Conservation (phyloP, 345 rosid genomes). For the Pistacia atlantica region DNA sequence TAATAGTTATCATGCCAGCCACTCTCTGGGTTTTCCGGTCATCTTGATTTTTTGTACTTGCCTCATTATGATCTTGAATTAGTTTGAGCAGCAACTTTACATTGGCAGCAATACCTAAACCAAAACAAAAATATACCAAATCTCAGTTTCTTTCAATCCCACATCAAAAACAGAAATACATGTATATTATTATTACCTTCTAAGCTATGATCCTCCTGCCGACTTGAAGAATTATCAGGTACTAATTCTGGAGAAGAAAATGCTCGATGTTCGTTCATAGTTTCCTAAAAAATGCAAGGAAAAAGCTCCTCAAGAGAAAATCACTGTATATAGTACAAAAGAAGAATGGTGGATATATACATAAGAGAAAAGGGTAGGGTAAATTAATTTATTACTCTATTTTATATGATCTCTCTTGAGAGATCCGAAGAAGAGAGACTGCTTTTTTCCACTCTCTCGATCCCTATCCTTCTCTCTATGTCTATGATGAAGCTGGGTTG, state of each 20-base stretch:
- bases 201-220: conserved; percentile 41
- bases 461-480: conserved; percentile 6
- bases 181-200: conserved; percentile 39
- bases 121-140: not conserved
- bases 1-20: conserved; percentile 70
- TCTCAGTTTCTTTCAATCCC: not conserved
- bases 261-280: conserved; percentile 34
- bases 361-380: not conserved
- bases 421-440: conserved; percentile 30
- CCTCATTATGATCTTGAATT: conserved; percentile 72
- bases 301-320: not conserved
- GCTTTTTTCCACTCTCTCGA: conserved; percentile 27
- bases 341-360: too few relatives aligned
- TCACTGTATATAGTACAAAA: not conserved
- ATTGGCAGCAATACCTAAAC: conserved; percentile 55
- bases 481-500: not conserved
- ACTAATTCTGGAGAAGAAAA: conserved; percentile 56
- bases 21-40: conserved; percentile 57
- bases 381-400: not conserved
- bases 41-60: conserved; percentile 45
- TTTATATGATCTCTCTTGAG: not conserved
- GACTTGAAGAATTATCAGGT: conserved; percentile 1
- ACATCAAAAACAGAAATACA: not conserved
- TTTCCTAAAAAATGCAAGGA: conserved; percentile 3
- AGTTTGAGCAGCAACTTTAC: conserved; percentile 67